Base-by-base conservation (phyloP, 495 filamentous ascomycete genomes). In the Copromyces sp. region DNA sequence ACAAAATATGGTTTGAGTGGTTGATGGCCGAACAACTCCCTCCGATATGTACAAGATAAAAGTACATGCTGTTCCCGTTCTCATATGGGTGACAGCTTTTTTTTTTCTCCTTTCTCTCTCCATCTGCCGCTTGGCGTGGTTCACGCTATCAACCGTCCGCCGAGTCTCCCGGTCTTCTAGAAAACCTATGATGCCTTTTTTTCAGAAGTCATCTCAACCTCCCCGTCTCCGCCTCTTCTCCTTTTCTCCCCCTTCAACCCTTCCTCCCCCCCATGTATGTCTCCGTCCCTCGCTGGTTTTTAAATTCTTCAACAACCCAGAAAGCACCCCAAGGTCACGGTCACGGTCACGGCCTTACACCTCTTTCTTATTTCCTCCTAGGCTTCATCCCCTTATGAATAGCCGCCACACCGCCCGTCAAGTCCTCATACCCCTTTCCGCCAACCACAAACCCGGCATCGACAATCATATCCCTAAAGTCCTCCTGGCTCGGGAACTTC, bases 311-410 rank as follows among this genome's bases (percentile, higher is more conserved):
- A 24, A 24, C 24, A 24, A 24, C 24, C 24, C 24, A 24, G 24
- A 24, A 24, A 24, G 24, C 24, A 24, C 1, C 24, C 24, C 24
- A 24, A 24, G 24, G 24, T 24, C 24, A 24, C 24, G 24, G 24
- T 24, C 24, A 24, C 24, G 24, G 32, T 40, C 29, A 47, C 32
- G 9, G 2, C 71, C 68, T 47, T 68, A 8, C 12, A 35, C 73
- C 41, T 29, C 29, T 24, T 24, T 44, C 24, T 45, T 32, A 72
- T 38, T 65, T 45, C 17, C 74, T 47, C 47, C 92, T 73, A 4
- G 94, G 94, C 86, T 99, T 99, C 75, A 99, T 89, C 24, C 96
- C 95, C 86, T 94, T 97, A 82, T 98, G 96, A 77, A 98, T 94
- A 69, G 94, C 94, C 14, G 96, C 95, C 79, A 99, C 93, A 0